These are phyloP conservation scores for Amanita subjunquillea DNA, from an alignment of 768 basidiomycete species.

Conservation along the genomic window DNA sequence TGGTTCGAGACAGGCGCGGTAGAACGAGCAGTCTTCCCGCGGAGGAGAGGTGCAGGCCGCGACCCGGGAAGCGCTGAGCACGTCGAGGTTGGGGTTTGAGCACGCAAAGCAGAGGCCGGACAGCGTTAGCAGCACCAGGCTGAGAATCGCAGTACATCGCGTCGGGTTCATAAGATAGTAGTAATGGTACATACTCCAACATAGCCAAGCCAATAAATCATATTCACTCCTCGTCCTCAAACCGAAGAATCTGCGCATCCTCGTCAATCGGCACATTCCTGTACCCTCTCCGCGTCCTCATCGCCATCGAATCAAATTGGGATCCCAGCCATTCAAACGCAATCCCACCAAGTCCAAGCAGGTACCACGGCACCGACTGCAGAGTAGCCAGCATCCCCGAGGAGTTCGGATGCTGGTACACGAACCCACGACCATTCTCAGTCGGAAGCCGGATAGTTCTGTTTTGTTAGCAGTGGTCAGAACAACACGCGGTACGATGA, in stretches of 20 bases:
- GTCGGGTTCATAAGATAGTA: too few species aligned
- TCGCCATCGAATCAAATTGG: conserved; percentile 29
- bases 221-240: conserved; percentile 63
- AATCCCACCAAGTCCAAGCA: conserved; percentile 69
- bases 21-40: conserved; percentile 30
- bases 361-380: conserved; percentile 85
- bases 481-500: conserved; percentile 1
- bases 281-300: conserved; percentile 54
- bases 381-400: conserved; percentile 56
- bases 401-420: conserved; percentile 10
- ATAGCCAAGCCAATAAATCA: neutral
- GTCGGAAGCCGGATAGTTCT: conserved; percentile 77
- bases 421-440: conserved; percentile 28
- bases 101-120: neutral
- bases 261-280: conserved; percentile 76
- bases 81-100: neutral
- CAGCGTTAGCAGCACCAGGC: too few species aligned
- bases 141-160: too few species aligned
- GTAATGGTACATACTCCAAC: too few species aligned
- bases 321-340: conserved; percentile 58
- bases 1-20: conserved; percentile 32
- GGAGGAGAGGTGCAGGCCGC: conserved; percentile 20
- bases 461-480: conserved; percentile 24
- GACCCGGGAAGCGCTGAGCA: neutral
- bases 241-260: conserved; percentile 78